A percentile compares a stretch with the other conserved stretches of the same genome.
Conservation (phyloP, 78 protist species). For the Dictyostelium firmibasis region DNA sequence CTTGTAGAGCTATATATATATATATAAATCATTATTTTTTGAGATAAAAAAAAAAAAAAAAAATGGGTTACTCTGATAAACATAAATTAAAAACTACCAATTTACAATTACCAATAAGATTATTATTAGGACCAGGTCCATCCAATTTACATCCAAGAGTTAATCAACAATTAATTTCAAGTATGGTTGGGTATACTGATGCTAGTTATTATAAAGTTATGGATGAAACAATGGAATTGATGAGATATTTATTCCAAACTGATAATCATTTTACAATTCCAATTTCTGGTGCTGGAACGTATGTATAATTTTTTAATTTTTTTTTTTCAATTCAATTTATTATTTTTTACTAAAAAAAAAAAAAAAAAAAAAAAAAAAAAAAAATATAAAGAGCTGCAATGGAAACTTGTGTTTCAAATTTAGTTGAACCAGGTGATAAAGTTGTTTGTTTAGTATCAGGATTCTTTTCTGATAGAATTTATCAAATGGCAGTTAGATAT, state of each 20-base stretch:
- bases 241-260: conserved; percentile 83
- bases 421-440: conserved; percentile 74
- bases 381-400: conserved; percentile 61
- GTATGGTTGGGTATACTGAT: conserved; percentile 78
- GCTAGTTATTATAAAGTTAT: conserved; percentile 59
- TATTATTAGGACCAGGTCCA: conserved; percentile 86
- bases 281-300: conserved; percentile 83
- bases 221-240: conserved; percentile 80
- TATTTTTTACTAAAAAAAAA: not conserved
- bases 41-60: not conserved
- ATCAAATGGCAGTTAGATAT: conserved; percentile 78
- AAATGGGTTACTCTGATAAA: conserved; percentile 3
- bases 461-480: conserved; percentile 74
- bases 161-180: conserved; percentile 25
- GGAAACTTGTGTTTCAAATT: conserved; percentile 76
- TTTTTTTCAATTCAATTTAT: not conserved
- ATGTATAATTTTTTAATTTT: not conserved
- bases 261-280: conserved; percentile 81
- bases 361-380: no score
- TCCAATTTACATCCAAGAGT: conserved; percentile 83
- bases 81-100: not conserved
- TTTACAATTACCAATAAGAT: conserved; percentile 46
- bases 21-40: no score
- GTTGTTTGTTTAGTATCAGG: conserved; percentile 77
- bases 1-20: no score